phyloP scores from a whole-genome alignment of 1,284 basidiomycete genomes.

The Cryptococcus floricola region DNA sequence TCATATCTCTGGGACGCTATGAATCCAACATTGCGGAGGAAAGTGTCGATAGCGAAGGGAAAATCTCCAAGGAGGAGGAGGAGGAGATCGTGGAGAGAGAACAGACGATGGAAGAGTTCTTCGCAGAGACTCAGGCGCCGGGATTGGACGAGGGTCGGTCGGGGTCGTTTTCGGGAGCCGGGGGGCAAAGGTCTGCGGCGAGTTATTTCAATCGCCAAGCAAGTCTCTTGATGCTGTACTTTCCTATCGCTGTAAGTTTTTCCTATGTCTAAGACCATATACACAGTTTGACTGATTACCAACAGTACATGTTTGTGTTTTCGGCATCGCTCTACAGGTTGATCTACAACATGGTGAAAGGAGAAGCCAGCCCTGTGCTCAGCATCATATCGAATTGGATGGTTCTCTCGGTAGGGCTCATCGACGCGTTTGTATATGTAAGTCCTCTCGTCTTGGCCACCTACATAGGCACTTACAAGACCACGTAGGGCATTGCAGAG shows the following conservation, averaged over 20 bases:
- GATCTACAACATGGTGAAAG: slow-evolving; percentile 39
- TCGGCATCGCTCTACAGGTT: slow-evolving; percentile 39
- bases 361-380: slow-evolving; percentile 24
- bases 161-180: background rate
- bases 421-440: slow-evolving; percentile 43
- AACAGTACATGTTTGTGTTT: slow-evolving; percentile 43
- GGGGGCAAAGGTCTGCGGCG: slow-evolving; percentile 30
- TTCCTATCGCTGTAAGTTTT: slow-evolving; percentile 43
- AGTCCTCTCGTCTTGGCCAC: slow-evolving; percentile 11
- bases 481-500: slow-evolving; percentile 38
- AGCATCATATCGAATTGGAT: slow-evolving; percentile 35
- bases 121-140: slow-evolving; percentile 25
- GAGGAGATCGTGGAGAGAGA: slow-evolving; percentile 4
- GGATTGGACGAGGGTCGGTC: background rate
- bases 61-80: background rate
- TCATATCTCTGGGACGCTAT: slow-evolving; percentile 13
- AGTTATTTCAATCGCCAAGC: slow-evolving; percentile 47
- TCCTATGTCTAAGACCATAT: background rate
- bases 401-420: slow-evolving; percentile 37
- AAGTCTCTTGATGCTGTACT: slow-evolving; percentile 46
- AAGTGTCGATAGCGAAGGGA: slow-evolving; percentile 4
- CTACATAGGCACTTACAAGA: background rate
- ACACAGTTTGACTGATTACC: background rate
- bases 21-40: slow-evolving; percentile 4
- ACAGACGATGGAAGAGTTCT: slow-evolving; percentile 35